Conservation (phyloP, 768 basidiomycete species). For the Amanita subjunquillea region DNA sequence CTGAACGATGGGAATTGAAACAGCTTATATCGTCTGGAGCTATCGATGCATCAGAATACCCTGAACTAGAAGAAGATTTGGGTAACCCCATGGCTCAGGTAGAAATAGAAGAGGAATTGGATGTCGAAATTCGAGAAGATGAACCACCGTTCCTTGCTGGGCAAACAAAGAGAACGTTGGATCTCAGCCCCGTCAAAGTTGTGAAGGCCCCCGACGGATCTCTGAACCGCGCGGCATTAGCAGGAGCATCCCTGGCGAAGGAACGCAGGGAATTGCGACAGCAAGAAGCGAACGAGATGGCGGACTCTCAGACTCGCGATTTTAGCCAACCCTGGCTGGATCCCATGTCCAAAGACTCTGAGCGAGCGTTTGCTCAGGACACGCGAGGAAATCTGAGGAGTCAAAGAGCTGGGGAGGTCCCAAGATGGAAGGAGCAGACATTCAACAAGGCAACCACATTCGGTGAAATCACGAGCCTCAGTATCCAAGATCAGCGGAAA, state of each 20-base stretch:
- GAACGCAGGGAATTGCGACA: constrained; percentile 91
- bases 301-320: constrained; percentile 89
- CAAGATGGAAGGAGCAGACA: constrained; percentile 85
- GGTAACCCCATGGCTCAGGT: constrained; percentile 65
- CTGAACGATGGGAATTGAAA: constrained; percentile 99
- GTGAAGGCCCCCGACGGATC: constrained; percentile 99
- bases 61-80: constrained; percentile 84
- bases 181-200: constrained; percentile 95
- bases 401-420: constrained; percentile 72
- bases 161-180: constrained; percentile 91
- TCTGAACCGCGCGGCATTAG: constrained; percentile 88
- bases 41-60: constrained; percentile 87
- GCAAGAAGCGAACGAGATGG: constrained; percentile 89
- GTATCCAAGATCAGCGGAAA: constrained; percentile 90
- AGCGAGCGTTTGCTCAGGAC: constrained; percentile 90
- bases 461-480: constrained; percentile 83
- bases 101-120: constrained; percentile 92
- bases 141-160: constrained; percentile 94
- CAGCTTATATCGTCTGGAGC: constrained; percentile 95
- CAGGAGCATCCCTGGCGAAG: constrained; percentile 88
- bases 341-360: constrained; percentile 86
- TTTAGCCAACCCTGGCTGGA: constrained; percentile 97
- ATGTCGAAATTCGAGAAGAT: constrained; percentile 94
- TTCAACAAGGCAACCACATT: constrained; percentile 96
- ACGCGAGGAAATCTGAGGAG: constrained; percentile 72